Evolutionary conservation across 1,284 basidiomycete species (phyloP), one percentile per base, ranked within the genome.

Genomic region (Sporisorium sorghi): DNA sequence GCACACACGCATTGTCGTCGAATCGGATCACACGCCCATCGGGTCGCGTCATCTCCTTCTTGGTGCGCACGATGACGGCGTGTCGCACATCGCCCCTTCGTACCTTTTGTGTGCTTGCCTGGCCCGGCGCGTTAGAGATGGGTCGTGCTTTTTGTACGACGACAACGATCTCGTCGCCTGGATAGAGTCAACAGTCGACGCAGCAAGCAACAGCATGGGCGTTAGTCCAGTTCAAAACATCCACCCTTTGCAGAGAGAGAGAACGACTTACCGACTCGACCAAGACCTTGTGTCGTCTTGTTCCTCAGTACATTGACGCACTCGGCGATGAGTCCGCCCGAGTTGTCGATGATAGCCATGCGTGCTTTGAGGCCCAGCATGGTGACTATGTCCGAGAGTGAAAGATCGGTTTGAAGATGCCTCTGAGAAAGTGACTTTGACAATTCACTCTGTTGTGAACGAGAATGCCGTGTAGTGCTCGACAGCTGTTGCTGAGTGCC

Each of bases 251-350:
- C 12, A 32, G 19, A 32, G 2, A n/a, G n/a, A n/a, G n/a, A n/a
- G n/a, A n/a, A n/a, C 17, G 24, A 80, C 81, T 68, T 60, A 88
- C 88, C 88, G 57, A 89, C 87, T 24, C 86, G 85, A 6, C 83
- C 97, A 89, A 87, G 93, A 89, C 89, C 93, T 46, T 84, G 84
- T 88, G 87, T 93, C 40, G 86, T 93, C 86, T 97, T 98, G 86
- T 93, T 91, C 86, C 97, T 97, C 66, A 98, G 88, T 23, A 99
- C 91, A 85, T 99, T 97, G 85, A 99, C 93, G 82, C 95, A 97
- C 87, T 98, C 96, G 42, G 96, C 92, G 64, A 97, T 87, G 71
- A 98, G 88, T 2, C 93, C 96, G 60, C 96, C 96, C n/a, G 96
- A 96, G 87, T 99, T 99, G 88, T 98, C 96, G 85, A 98, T 97